These are phyloP conservation scores for Lactuca saligna DNA, from an alignment of 129 eudicot species.

Conservation along the genomic window DNA sequence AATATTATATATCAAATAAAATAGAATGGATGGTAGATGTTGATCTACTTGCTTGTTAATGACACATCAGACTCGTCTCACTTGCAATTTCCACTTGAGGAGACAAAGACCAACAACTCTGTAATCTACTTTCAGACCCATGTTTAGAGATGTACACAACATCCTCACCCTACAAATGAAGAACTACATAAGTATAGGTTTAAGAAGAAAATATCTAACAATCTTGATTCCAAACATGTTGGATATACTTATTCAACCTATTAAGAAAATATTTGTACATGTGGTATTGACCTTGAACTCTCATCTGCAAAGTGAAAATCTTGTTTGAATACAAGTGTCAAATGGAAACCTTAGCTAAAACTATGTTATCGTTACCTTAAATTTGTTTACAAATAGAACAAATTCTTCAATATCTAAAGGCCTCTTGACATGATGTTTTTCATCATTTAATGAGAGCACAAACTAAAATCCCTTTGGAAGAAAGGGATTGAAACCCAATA, in stretches of 20 bases:
- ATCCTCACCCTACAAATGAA: not conserved
- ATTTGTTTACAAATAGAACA: slow-evolving; percentile 66
- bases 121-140: no score
- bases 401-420: slow-evolving; percentile 70
- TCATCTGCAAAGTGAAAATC: slow-evolving; percentile 52
- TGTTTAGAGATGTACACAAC: no score
- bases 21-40: no score
- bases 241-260: slow-evolving; percentile 67
- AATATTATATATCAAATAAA: no score
- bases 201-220: not conserved
- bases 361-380: slow-evolving; percentile 59
- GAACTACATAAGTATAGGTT: not conserved
- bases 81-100: no score
- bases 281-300: slow-evolving; percentile 86
- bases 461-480: slow-evolving; percentile 81
- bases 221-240: slow-evolving; percentile 50
- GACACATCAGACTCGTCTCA: no score
- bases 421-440: slow-evolving; percentile 48
- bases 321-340: slow-evolving; percentile 13
- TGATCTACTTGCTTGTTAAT: no score
- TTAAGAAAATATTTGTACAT: slow-evolving; percentile 84
- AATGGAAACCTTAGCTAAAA: not conserved
- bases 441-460: slow-evolving; percentile 53
- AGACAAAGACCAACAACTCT: no score
- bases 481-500: slow-evolving; percentile 84